Conservation (phyloP, 1,284 basidiomycete genomes). For the Malassezia cuniculi region DNA sequence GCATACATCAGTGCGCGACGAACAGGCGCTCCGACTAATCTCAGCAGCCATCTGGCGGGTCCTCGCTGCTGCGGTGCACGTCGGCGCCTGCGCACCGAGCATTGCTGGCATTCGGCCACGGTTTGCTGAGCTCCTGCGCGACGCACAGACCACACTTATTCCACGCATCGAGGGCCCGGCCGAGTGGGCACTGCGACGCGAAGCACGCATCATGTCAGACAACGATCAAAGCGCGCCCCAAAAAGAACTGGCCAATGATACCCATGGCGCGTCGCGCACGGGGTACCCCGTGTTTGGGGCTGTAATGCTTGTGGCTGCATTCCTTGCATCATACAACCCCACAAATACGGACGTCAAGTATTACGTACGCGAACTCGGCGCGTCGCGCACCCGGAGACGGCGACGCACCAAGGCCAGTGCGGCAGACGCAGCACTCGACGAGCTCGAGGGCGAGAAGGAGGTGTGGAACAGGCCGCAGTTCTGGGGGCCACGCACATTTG, state of each 20-base stretch:
- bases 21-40: slow-evolving; percentile 26
- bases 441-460: slow-evolving; percentile 46
- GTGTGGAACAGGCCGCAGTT: slow-evolving; percentile 58
- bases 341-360: slow-evolving; percentile 57
- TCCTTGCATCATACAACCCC: slow-evolving; percentile 75
- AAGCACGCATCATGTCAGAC: not conserved
- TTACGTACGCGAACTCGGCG: slow-evolving; percentile 29
- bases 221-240: not conserved
- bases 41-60: slow-evolving; percentile 29
- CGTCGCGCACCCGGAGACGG: slow-evolving; percentile 15
- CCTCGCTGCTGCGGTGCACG: slow-evolving; percentile 23
- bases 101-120: slow-evolving; percentile 19
- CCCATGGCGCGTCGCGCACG: slow-evolving; percentile 4
- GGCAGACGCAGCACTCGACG: slow-evolving; percentile 16
- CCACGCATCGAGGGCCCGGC: slow-evolving; percentile 22
- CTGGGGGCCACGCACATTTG: slow-evolving; percentile 66
- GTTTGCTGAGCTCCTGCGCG: slow-evolving; percentile 20
- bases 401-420: slow-evolving; percentile 6
- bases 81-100: slow-evolving; percentile 12
- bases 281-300: slow-evolving; percentile 45
- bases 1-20: slow-evolving; percentile 20
- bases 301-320: slow-evolving; percentile 67
- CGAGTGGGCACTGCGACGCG: slow-evolving; percentile 29
- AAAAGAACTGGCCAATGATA: not conserved
- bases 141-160: slow-evolving; percentile 28